Evolutionary conservation across 768 basidiomycete species (phyloP), one percentile per base, ranked within the genome.

Genomic region (Phylloporus arenicola): DNA sequence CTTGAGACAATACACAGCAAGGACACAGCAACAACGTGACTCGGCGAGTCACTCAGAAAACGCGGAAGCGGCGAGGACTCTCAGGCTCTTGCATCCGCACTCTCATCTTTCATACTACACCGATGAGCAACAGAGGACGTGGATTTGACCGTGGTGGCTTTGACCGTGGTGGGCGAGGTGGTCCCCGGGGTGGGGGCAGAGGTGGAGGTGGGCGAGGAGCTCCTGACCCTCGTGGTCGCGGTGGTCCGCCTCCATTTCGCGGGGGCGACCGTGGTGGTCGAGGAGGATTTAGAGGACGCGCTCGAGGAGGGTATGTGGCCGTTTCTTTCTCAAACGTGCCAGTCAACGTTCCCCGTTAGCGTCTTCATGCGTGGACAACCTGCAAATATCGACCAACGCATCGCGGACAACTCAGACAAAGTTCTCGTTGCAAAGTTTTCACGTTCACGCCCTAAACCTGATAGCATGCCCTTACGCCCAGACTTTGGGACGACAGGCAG

Each of bases 381-480:
- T 65, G 84, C 60, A 56, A 72, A 77, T 13, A 64, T 90, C 37
- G 75, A 81, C 51, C 68, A 69, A 40, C 87, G 88, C 67, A 62
- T 64, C 68, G 30, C 64, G 47, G 70, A 74, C 45, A 52, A 64
- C 52, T 73, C 72, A 1, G 73, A 77, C 59, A 73, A 78, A 43
- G 59, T 66, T 4, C 68, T 80, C 4, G 63, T 81, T n/a, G 59
- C 64, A 43, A 45, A 59, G 58, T 27, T 70, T 71, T 39, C 68
- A 16, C 8, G 45, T 67, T 29, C 61, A 13, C 47, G 53, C 13
- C 54, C 62, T 24, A 60, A 54, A 14, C 24, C 49, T 1, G 54
- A 57, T 35, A 64, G 68, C 25, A 70, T 78, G 53, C 80, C 80
- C 24, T 54, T 65, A n/a, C 75, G 78, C 25, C 78, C 78, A 17